Conservation (phyloP, 345 rosid species). For the Acer saccharum region DNA sequence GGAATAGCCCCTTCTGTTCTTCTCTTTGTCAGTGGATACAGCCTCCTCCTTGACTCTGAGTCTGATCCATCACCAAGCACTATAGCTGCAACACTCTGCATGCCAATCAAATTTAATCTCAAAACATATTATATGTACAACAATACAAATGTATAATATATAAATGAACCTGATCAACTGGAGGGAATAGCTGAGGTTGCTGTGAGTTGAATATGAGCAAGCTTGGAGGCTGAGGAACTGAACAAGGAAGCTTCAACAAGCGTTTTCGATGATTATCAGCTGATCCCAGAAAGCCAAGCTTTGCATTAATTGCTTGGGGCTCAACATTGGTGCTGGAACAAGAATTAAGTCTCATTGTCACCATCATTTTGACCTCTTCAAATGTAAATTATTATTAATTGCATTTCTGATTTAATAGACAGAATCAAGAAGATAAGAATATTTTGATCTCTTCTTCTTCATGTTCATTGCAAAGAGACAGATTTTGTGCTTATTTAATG, state of each 20-base stretch:
- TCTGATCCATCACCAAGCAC: conserved; percentile 79
- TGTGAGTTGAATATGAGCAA: conserved; percentile 30
- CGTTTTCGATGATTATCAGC: conserved; percentile 14
- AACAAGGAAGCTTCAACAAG: conserved; percentile 22
- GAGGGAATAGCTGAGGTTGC: conserved; percentile 32
- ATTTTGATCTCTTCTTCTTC: conserved; percentile 42
- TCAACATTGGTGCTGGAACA: conserved; percentile 9
- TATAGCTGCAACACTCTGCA: conserved; percentile 75
- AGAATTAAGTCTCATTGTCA: conserved; percentile 25
- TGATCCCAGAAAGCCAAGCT: conserved; percentile 21
- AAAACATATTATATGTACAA: not conserved
- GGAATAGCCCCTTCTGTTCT: conserved; percentile 90
- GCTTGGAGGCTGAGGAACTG: conserved; percentile 5
- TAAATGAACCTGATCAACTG: conserved; percentile 49
- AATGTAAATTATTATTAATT: not conserved
- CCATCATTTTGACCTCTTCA: conserved; percentile 21
- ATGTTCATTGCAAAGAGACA: conserved; percentile 19
- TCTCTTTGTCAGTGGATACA: conserved; percentile 75
- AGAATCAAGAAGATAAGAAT: conserved; percentile 28
- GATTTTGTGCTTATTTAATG: not conserved
- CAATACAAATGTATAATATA: not conserved
- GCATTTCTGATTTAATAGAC: conserved; percentile 27
- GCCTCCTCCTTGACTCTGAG: conserved; percentile 26
- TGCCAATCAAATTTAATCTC: not conserved
- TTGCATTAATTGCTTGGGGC: conserved; percentile 23